Percentiles rank a stretch among this genome's conserved stretches.
Conservation (phyloP, 768 basidiomycete species). For the Termitomyces sp. region DNA sequence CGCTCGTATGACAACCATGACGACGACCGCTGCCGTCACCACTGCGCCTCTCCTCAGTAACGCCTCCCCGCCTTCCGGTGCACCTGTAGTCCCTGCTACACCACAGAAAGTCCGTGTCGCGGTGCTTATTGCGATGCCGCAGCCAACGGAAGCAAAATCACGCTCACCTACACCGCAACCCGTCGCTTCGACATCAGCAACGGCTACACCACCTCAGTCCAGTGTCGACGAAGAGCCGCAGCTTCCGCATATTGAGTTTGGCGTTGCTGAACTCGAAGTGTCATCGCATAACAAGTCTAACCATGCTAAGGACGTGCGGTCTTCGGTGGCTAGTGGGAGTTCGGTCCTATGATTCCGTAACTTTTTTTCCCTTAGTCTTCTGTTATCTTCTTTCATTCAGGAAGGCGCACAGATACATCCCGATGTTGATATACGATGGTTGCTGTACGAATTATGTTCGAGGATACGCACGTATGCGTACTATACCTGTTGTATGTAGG, state of each 20-base stretch:
- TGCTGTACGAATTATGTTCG: neutral
- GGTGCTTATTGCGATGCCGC: slow-evolving; percentile 31
- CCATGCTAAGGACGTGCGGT: neutral
- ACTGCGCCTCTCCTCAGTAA: neutral
- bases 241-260: slow-evolving; percentile 28
- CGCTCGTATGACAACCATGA: neutral
- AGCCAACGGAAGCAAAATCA: slow-evolving; percentile 11
- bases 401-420: neutral
- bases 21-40: neutral
- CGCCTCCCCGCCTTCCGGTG: neutral
- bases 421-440: neutral
- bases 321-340: slow-evolving; percentile 8
- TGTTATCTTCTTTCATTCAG: neutral
- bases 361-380: neutral
- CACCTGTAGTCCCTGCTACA: neutral
- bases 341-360: neutral
- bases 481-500: neutral
- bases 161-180: neutral
- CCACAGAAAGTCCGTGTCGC: slow-evolving; percentile 21
- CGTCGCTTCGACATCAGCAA: slow-evolving; percentile 6
- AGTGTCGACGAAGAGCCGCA: slow-evolving; percentile 13
- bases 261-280: slow-evolving; percentile 22
- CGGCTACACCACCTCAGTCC: neutral
- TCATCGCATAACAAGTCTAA: neutral
- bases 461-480: neutral